Conservation (phyloP, 768 basidiomycete species). For the Scleroderma citrinum region DNA sequence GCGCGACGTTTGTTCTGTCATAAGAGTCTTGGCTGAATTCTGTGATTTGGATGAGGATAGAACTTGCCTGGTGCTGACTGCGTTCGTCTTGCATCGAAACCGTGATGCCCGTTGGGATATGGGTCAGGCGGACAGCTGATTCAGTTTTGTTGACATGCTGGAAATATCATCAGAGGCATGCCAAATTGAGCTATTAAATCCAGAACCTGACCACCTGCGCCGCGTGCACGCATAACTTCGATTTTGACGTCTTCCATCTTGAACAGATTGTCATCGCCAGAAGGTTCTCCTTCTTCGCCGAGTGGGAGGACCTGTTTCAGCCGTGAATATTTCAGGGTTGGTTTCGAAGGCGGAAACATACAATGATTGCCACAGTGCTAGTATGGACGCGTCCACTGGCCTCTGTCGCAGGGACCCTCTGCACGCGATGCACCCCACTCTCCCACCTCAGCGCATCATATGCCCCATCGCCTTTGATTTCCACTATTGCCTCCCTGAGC, state of each 20-base stretch:
- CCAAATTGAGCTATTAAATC: background rate
- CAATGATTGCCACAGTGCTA: slow-evolving; percentile 83
- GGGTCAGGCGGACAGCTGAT: slow-evolving; percentile 92
- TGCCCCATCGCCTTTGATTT: slow-evolving; percentile 69
- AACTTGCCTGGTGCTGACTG: slow-evolving; percentile 81
- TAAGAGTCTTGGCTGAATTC: background rate
- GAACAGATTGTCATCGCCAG: slow-evolving; percentile 57
- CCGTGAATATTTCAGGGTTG: background rate
- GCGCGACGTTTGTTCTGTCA: slow-evolving; percentile 86
- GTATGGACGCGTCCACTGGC: slow-evolving; percentile 85
- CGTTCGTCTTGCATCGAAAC: slow-evolving; percentile 99
- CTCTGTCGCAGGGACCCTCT: slow-evolving; percentile 90
- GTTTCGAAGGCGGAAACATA: slow-evolving; percentile 31
- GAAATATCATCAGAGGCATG: background rate
- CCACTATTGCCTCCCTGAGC: slow-evolving; percentile 71
- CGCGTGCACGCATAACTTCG: slow-evolving; percentile 95
- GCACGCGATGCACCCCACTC: slow-evolving; percentile 93
- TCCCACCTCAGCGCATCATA: slow-evolving; percentile 85
- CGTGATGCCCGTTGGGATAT: slow-evolving; percentile 86
- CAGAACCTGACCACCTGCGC: slow-evolving; percentile 89
- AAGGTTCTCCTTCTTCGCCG: slow-evolving; percentile 54
- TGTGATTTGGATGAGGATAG: background rate
- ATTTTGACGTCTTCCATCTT: slow-evolving; percentile 81
- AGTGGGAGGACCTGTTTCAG: slow-evolving; percentile 73
- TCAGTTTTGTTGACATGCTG: slow-evolving; percentile 99